Evolutionary conservation across 495 filamentous ascomycete species (phyloP).

Genomic region (Aspergillus sclerotiicarbonarius): DNA sequence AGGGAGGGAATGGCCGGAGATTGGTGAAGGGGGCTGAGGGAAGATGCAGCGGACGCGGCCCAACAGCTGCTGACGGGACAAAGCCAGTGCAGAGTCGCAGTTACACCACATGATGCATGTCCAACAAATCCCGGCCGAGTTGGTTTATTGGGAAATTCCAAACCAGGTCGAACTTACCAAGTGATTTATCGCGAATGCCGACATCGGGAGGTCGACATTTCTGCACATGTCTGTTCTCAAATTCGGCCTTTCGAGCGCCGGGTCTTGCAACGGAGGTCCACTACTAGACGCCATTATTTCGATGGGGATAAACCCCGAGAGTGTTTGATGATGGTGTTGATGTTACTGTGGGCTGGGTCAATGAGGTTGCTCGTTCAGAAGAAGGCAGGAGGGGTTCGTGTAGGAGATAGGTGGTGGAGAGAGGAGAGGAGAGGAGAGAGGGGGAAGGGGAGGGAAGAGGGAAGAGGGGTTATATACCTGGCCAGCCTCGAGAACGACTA

Average conservation of each 20-base stretch:
- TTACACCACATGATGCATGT: not conserved
- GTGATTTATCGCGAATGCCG: conserved; percentile 24
- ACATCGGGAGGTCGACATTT: conserved; percentile 29
- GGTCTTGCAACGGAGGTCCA: conserved; percentile 16
- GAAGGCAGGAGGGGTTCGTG: no score
- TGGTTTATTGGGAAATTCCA: not conserved
- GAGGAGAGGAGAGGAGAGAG: no score
- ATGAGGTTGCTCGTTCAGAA: no score
- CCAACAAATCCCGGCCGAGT: not conserved
- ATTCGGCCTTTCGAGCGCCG: conserved; percentile 21
- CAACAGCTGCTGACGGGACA: not conserved
- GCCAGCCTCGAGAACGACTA: no score
- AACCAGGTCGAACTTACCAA: conserved; percentile 23
- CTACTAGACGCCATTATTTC: not conserved
- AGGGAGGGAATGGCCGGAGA: not conserved
- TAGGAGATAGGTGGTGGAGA: no score
- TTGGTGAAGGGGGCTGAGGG: not conserved
- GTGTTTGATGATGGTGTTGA: no score
- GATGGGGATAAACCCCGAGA: not conserved
- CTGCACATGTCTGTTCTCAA: conserved; percentile 24
- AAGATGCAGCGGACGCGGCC: not conserved
- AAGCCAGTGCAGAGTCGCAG: not conserved
- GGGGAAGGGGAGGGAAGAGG: no score
- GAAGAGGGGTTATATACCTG: no score
- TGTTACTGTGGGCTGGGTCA: no score